These are phyloP conservation scores for Jaapia argillacea DNA, from an alignment of 768 basidiomycete species.

Conservation along the genomic window DNA sequence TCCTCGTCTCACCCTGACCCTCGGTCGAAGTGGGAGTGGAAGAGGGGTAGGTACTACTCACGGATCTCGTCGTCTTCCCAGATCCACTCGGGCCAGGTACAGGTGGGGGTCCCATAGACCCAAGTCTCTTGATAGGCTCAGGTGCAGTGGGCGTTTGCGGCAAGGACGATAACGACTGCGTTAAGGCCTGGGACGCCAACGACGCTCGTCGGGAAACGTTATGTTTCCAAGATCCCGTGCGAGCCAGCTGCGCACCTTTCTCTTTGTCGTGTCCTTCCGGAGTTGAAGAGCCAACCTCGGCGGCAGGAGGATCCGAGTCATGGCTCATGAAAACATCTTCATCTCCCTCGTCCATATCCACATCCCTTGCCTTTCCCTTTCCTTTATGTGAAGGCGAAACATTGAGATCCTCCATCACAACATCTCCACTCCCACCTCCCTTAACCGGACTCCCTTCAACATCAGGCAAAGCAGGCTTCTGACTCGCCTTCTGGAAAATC, in stretches of 20 bases:
- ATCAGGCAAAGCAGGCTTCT: slow-evolving; percentile 32
- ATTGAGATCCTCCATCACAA: not conserved
- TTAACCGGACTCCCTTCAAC: slow-evolving; percentile 39
- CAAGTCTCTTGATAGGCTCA: no score
- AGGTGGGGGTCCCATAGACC: slow-evolving; percentile 37
- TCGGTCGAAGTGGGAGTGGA: slow-evolving; percentile 13
- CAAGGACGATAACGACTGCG: slow-evolving; percentile 48
- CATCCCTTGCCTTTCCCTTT: no score
- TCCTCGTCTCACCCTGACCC: slow-evolving; percentile 11
- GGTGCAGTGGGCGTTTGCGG: slow-evolving; percentile 28
- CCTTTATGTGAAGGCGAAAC: not conserved
- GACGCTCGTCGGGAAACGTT: slow-evolving; percentile 46
- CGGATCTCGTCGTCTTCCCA: slow-evolving; percentile 28
- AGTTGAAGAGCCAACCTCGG: not conserved
- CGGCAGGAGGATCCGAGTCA: not conserved
- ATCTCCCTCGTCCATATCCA: not conserved
- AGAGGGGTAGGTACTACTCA: slow-evolving; percentile 27
- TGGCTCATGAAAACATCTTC: not conserved
- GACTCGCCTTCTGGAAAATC: slow-evolving; percentile 25
- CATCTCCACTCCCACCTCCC: slow-evolving; percentile 12
- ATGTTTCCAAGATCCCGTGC: slow-evolving; percentile 17
- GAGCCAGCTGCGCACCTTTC: slow-evolving; percentile 5
- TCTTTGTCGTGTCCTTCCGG: no score
- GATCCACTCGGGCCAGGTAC: slow-evolving; percentile 18
- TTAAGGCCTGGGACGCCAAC: slow-evolving; percentile 47